phyloP scores from a whole-genome alignment of 2,329 filamentous ascomycete species.

The Blastomyces gilchristii region DNA sequence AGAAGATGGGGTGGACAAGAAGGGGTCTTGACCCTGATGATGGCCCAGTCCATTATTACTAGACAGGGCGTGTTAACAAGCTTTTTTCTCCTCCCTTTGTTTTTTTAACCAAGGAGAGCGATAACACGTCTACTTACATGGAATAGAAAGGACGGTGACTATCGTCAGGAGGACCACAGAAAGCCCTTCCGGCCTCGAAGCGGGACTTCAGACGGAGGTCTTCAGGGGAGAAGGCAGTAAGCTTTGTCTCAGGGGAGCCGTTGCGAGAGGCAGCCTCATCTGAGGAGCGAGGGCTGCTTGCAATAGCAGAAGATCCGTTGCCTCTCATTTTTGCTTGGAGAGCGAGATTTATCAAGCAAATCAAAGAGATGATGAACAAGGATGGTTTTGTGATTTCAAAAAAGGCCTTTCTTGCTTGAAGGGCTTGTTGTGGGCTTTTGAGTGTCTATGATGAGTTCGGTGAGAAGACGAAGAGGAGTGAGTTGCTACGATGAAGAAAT shows the following conservation, averaged over 20 bases:
- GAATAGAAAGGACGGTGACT: slow-evolving; percentile 18
- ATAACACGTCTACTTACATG: slow-evolving; percentile 14
- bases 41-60: slow-evolving; percentile 7
- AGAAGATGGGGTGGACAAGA: slow-evolving; percentile 18
- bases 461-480: background rate
- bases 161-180: slow-evolving; percentile 11
- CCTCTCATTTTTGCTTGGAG: slow-evolving; percentile 18
- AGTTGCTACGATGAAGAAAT: background rate
- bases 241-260: slow-evolving; percentile 54
- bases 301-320: slow-evolving; percentile 21
- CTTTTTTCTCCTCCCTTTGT: no score
- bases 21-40: slow-evolving; percentile 23
- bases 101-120: background rate
- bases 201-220: slow-evolving; percentile 38
- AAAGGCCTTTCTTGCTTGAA: background rate
- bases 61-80: background rate
- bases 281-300: slow-evolving; percentile 31
- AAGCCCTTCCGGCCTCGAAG: slow-evolving; percentile 13
- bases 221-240: slow-evolving; percentile 55
- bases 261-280: slow-evolving; percentile 48
- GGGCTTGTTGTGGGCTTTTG: no score
- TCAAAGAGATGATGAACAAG: background rate
- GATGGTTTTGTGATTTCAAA: background rate
- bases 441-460: background rate
- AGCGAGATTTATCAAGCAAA: background rate